Conservation (phyloP, 169 alveolate species). For the Plasmodium coatneyi region DNA sequence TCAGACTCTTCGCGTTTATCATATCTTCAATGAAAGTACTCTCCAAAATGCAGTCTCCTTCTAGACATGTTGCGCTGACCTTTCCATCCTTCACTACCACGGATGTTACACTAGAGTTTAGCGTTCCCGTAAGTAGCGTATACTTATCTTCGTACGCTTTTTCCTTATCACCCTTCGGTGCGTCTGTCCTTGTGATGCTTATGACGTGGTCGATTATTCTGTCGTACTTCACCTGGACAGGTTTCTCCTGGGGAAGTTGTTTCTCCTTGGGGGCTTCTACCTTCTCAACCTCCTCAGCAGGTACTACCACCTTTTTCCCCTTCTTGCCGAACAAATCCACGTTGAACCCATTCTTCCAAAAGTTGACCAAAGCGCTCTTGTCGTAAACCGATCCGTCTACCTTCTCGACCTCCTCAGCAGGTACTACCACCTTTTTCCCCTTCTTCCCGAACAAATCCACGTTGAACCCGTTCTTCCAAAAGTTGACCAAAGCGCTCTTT, state of each 20-base stretch:
- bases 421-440: neutral
- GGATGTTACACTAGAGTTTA: neutral
- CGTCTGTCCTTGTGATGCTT: neutral
- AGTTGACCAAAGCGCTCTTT: neutral
- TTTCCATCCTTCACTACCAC: conserved; percentile 12
- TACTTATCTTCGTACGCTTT: conserved; percentile 6
- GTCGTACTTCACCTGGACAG: neutral
- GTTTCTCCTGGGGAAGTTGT: neutral
- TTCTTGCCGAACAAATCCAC: neutral
- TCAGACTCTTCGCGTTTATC: neutral
- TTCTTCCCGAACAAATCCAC: neutral
- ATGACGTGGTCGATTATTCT: neutral
- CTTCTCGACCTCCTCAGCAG: neutral
- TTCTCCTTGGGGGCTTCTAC: neutral
- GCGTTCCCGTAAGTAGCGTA: neutral
- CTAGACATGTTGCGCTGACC: neutral
- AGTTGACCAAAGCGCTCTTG: neutral
- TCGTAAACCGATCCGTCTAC: neutral
- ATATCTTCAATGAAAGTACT: neutral
- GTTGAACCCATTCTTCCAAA: neutral
- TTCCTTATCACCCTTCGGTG: neutral
- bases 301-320: neutral
- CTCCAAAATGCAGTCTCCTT: conserved; percentile 4
- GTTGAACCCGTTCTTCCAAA: neutral
- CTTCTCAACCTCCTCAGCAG: neutral